These are phyloP conservation scores for Gelatoporia subvermispora DNA, from an alignment of 768 basidiomycete species.

Conservation along the genomic window DNA sequence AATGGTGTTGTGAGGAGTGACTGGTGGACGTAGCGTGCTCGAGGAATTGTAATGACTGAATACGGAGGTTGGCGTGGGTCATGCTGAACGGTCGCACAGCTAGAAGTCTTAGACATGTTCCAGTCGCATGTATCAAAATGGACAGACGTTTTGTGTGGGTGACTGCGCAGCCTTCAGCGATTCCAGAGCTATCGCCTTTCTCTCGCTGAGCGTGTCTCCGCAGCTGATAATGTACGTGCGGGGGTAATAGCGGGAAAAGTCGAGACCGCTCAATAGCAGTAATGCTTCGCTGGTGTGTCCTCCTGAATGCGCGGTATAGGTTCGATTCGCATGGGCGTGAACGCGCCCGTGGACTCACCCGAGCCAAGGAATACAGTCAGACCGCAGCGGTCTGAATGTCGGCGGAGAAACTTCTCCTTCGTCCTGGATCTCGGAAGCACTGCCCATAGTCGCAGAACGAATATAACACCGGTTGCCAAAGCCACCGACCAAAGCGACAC, in stretches of 20 bases:
- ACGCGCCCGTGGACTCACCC: conserved; percentile 42
- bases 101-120: conserved; percentile 2
- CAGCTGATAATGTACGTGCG: conserved; percentile 79
- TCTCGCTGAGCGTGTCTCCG: conserved; percentile 74
- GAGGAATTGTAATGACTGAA: conserved; percentile 65
- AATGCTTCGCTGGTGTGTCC: conserved; percentile 92
- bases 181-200: conserved; percentile 70
- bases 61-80: conserved; percentile 26
- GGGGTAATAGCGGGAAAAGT: conserved; percentile 69
- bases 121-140: conserved; percentile 4
- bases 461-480: too few relatives aligned
- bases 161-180: conserved; percentile 23
- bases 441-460: background rate
- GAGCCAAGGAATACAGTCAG: conserved; percentile 92
- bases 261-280: conserved; percentile 62
- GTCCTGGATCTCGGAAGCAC: background rate
- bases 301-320: conserved; percentile 43
- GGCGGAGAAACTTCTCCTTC: background rate
- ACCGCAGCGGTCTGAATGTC: conserved; percentile 23
- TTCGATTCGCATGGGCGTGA: background rate
- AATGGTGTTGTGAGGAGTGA: conserved; percentile 62
- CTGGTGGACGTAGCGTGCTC: conserved; percentile 87
- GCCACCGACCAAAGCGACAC: too few relatives aligned
- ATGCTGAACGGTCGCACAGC: background rate
- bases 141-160: conserved; percentile 13